Percentiles rank a stretch among this genome's conserved stretches.
Evolutionary conservation across 305 asterid species (phyloP).

Genomic region (Caryopteris hybrid): DNA sequence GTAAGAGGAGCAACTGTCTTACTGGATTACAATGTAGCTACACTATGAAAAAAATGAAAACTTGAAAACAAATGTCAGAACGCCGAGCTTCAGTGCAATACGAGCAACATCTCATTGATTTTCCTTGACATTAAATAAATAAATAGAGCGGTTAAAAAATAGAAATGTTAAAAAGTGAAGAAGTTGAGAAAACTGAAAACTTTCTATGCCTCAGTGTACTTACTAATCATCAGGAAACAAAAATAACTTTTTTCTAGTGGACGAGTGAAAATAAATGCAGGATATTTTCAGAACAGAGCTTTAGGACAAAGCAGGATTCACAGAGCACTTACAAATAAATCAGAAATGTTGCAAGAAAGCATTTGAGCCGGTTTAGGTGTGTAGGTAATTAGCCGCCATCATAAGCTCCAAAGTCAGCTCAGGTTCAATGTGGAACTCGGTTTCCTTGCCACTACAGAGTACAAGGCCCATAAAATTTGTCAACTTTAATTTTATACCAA

Average conservation of each 20-base stretch:
- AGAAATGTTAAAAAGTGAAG: neutral
- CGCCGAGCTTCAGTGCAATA: constrained; percentile 12
- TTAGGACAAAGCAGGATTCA: neutral
- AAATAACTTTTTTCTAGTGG: too few species aligned
- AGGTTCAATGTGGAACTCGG: constrained; percentile 93
- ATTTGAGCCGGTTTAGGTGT: constrained; percentile 51
- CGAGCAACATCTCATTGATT: constrained; percentile 1
- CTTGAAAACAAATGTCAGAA: constrained; percentile 15
- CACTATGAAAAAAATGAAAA: neutral
- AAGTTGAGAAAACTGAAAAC: neutral
- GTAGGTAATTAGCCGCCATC: constrained; percentile 96
- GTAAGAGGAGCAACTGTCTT: neutral
- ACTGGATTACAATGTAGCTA: neutral
- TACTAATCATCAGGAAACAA: too few species aligned
- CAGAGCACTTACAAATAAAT: constrained; percentile 28
- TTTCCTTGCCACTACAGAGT: constrained; percentile 79
- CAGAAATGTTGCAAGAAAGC: constrained; percentile 20
- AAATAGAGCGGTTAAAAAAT: neutral
- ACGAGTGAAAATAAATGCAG: neutral
- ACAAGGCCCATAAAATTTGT: neutral
- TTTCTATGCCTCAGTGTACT: neutral
- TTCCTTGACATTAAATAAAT: constrained; percentile 16
- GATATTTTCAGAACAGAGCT: neutral
- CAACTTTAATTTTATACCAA: constrained; percentile 4
- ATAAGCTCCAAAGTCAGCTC: constrained; percentile 95